A percentile compares a stretch with the other conserved stretches of the same genome.
phyloP scores from a whole-genome alignment of 495 filamentous ascomycete genomes.

The Friedmanniomyces simplex region DNA sequence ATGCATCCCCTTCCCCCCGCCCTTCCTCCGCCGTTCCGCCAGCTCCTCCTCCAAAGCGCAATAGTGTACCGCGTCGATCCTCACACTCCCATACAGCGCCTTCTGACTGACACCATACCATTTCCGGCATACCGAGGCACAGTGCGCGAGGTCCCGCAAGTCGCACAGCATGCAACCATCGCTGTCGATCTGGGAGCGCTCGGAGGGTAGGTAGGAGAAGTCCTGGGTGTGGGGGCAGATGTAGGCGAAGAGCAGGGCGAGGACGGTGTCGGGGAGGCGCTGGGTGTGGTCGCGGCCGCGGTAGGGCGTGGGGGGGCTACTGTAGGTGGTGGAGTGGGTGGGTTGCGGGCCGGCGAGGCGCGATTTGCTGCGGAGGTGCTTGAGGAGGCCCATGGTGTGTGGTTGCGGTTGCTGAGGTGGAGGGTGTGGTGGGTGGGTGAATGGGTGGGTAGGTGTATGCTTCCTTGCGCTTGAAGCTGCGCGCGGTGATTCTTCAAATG shows the following conservation, averaged over 20 bases:
- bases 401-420: no score
- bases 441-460: no score
- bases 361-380: constrained; percentile 35
- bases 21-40: constrained; percentile 49
- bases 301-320: neutral
- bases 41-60: constrained; percentile 77
- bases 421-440: no score
- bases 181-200: constrained; percentile 63
- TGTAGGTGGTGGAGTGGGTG: constrained; percentile 13
- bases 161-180: constrained; percentile 94
- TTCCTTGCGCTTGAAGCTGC: no score
- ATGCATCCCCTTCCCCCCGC: constrained; percentile 4
- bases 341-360: constrained; percentile 25
- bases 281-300: constrained; percentile 37
- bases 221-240: constrained; percentile 79
- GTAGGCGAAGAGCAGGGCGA: constrained; percentile 63
- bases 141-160: constrained; percentile 78
- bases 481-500: no score
- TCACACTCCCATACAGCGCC: constrained; percentile 74
- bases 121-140: constrained; percentile 56
- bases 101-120: constrained; percentile 53
- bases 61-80: constrained; percentile 91
- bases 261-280: constrained; percentile 50
- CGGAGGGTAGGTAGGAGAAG: constrained; percentile 66
- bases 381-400: constrained; percentile 37